Conservation (phyloP, 2,329 filamentous ascomycete genomes). For the Exophiala spinifera region DNA sequence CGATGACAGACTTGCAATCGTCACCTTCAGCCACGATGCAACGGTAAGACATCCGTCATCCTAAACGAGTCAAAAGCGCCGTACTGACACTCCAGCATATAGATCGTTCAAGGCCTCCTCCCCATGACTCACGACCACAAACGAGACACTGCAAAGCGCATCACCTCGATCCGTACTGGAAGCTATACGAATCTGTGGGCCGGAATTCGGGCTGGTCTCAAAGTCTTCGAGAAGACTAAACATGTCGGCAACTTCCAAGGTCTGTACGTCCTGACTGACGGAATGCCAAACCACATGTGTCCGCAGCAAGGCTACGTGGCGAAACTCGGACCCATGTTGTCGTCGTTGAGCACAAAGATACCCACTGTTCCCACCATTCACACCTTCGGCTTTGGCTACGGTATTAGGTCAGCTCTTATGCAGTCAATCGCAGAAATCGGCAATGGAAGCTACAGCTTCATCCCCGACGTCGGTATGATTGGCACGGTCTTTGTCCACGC, state of each 20-base stretch:
- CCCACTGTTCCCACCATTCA: slow-evolving; percentile 43
- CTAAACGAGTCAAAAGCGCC: background rate
- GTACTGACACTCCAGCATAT: slow-evolving; percentile 2
- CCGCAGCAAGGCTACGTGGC: slow-evolving; percentile 54
- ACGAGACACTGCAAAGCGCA: slow-evolving; percentile 38
- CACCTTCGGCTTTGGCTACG: slow-evolving; percentile 56
- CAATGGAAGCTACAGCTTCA: slow-evolving; percentile 59
- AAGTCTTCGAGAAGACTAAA: slow-evolving; percentile 42
- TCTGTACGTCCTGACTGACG: slow-evolving; percentile 36
- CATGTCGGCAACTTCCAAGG: slow-evolving; percentile 33
- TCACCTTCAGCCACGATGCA: slow-evolving; percentile 50
- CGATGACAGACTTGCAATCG: slow-evolving; percentile 56
- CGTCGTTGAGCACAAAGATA: slow-evolving; percentile 32
- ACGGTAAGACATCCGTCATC: slow-evolving; percentile 27
- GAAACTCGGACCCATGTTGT: slow-evolving; percentile 45
- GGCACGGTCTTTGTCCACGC: slow-evolving; percentile 60
- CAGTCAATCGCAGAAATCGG: slow-evolving; percentile 60
- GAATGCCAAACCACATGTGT: slow-evolving; percentile 53
- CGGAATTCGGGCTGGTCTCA: slow-evolving; percentile 52
- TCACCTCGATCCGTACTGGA: slow-evolving; percentile 42
- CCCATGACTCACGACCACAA: slow-evolving; percentile 52
- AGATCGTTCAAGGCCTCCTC: slow-evolving; percentile 45
- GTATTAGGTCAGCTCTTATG: slow-evolving; percentile 51
- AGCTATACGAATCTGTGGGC: slow-evolving; percentile 57
- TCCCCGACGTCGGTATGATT: slow-evolving; percentile 62